Evolutionary conservation across 2,329 filamentous ascomycete genomes (phyloP), one percentile per base, ranked within the genome.

Genomic region (Fulvia fulva): DNA sequence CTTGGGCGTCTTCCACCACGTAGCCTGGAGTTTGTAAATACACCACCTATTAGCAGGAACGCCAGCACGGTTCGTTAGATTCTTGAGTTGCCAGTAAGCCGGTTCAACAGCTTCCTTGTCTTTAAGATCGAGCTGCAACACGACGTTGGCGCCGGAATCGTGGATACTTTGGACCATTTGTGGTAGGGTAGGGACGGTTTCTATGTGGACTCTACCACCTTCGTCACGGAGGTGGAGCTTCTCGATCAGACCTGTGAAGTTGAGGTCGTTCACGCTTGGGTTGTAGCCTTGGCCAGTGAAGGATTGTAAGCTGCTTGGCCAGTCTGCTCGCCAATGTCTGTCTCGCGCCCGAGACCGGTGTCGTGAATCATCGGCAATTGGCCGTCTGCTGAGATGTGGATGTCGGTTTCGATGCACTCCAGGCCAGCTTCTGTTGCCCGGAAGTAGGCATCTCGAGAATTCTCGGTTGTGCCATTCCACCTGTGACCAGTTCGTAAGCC

Each of bases 381-480:
- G 23, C 60, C 58, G 19, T 64, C 60, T 9, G 52, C 50, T 6
- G 60, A 58, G 9, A 64, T 32, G 19, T 57, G 60, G 16, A 64
- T 60, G 41, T 64, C 62, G 9, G 62, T 59, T 28, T 64, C 62
- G 50, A 64, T 61, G 51, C 62, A 64, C 43, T 64, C 62, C 28
- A 41, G 14, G n/a, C 37, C 37, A 3, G 37, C 37, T 41, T 19
- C 37, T 41, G 37, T 41, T 41, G 63, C 63, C 16, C 63, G 58
- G 41, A 63, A 65, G 56, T 63, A 63, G 22, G 60, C 52, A 52
- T 65, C 60, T 23, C 61, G 45, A 19, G 63, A 63, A 46, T 65
- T 65, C 25, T 65, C 63, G n/a, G 63, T 49, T 2, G 63, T 65
- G 30, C 60, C 61, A 34, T 65, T 65, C 63, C 63, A 65, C 25